phyloP scores from a whole-genome alignment of 371 early-diverging fungal species.

The Apophysomyces ossiformis region DNA sequence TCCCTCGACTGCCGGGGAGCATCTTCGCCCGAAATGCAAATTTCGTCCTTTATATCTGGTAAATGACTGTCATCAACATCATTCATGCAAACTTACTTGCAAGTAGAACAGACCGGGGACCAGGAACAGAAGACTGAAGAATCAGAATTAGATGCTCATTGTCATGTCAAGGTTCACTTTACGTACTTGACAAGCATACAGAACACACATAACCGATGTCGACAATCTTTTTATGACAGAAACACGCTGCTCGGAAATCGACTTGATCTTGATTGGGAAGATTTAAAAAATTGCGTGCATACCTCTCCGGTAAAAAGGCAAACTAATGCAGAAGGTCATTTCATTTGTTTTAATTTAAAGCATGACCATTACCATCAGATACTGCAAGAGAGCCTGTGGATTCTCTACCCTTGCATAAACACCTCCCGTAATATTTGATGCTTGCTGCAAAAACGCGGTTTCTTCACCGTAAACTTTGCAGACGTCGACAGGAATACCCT shows the following conservation, averaged over 20 bases:
- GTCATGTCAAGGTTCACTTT: neutral
- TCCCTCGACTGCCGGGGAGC: conserved; percentile 22
- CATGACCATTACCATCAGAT: conserved; percentile 72
- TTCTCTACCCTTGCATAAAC: conserved; percentile 73
- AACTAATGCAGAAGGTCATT: conserved; percentile 46
- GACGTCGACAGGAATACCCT: conserved; percentile 88
- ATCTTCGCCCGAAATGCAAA: conserved; percentile 66
- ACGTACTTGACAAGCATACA: conserved; percentile 93
- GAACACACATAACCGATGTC: conserved; percentile 96
- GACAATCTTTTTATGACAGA: conserved; percentile 92
- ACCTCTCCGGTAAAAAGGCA: conserved; percentile 84
- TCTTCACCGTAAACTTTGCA: conserved; percentile 81
- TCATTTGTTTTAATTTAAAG: neutral
- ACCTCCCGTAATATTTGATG: conserved; percentile 90
- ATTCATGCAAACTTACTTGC: conserved; percentile 57
- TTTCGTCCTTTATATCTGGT: conserved; percentile 56
- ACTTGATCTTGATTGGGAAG: conserved; percentile 82
- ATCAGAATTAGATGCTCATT: neutral
- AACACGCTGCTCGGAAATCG: conserved; percentile 95
- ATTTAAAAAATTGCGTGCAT: conserved; percentile 70
- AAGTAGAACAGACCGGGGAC: conserved; percentile 79
- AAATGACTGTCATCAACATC: neutral
- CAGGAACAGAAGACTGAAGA: conserved; percentile 72
- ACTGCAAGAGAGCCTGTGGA: conserved; percentile 74
- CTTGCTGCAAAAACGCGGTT: conserved; percentile 92